Evolutionary conservation across 179 eudicot genomes (phyloP).

Genomic region (Gypsophila paniculata): DNA sequence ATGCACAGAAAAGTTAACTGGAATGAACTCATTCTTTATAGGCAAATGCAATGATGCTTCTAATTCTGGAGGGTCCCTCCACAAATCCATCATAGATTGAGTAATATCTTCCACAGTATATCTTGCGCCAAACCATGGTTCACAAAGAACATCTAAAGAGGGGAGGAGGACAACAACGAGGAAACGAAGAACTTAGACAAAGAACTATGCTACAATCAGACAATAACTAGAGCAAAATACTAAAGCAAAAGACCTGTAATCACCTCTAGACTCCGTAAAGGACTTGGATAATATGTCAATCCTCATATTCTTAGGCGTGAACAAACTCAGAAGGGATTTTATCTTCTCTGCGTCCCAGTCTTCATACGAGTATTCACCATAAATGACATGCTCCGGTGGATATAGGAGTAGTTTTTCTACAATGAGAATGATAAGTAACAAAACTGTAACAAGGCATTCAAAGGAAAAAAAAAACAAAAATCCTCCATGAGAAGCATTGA

Average conservation of each 20-base stretch:
- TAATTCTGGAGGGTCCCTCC: slow-evolving; percentile 77
- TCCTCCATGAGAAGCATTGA: background rate
- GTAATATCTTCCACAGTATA: slow-evolving; percentile 75
- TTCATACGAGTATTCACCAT: slow-evolving; percentile 80
- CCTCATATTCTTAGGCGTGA: slow-evolving; percentile 88
- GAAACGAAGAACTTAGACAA: slow-evolving; percentile 16
- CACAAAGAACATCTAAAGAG: slow-evolving; percentile 45
- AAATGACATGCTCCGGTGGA: slow-evolving; percentile 87
- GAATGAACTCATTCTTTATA: slow-evolving; percentile 78
- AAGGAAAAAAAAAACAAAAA: background rate
- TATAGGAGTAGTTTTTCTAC: slow-evolving; percentile 71
- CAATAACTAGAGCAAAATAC: background rate
- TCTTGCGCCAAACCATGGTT: slow-evolving; percentile 94
- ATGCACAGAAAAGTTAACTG: slow-evolving; percentile 66
- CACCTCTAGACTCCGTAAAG: slow-evolving; percentile 56
- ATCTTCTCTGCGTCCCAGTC: slow-evolving; percentile 76
- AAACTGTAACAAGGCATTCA: background rate
- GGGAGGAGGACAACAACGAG: background rate
- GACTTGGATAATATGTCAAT: slow-evolving; percentile 63
- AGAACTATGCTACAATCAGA: background rate
- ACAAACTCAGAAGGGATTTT: slow-evolving; percentile 47
- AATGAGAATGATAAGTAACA: slow-evolving; percentile 5
- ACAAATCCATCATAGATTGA: slow-evolving; percentile 48
- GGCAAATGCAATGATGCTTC: slow-evolving; percentile 78
- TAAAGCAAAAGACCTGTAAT: slow-evolving; percentile 10